phyloP scores from a whole-genome alignment of 1,139 yeast genomes.

The Geotrichum europaeum region DNA sequence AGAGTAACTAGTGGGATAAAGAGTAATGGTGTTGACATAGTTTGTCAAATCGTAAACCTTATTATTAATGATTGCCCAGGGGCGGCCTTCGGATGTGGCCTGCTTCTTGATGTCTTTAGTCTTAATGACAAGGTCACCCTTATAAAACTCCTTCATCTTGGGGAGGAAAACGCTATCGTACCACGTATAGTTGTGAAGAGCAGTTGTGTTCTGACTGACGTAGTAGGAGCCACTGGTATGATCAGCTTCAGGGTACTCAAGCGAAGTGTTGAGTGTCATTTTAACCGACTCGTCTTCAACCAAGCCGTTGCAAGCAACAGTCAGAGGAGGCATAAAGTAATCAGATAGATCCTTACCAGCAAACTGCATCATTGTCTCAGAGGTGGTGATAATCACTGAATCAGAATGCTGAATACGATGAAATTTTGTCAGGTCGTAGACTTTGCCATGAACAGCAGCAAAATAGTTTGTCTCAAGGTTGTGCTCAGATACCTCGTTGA shows the following conservation, averaged over 20 bases:
- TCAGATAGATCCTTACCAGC: conserved; percentile 37
- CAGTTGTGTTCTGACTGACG: conserved; percentile 27
- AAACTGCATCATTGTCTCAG: conserved; percentile 33
- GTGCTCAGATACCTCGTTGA: conserved; percentile 33
- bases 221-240: conserved; percentile 33
- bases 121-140: conserved; percentile 38
- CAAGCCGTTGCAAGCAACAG: conserved; percentile 37
- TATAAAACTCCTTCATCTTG: conserved; percentile 32
- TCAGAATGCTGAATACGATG: conserved; percentile 38
- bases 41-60: conserved; percentile 37
- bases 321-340: conserved; percentile 40
- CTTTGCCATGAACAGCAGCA: conserved; percentile 38
- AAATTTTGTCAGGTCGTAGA: conserved; percentile 38
- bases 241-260: conserved; percentile 28
- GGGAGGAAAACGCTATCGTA: conserved; percentile 35
- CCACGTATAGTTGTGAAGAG: conserved; percentile 36
- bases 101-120: conserved; percentile 24
- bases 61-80: conserved; percentile 33
- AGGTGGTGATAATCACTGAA: conserved; percentile 29
- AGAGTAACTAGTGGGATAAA: conserved; percentile 21
- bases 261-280: conserved; percentile 31
- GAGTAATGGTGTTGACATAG: conserved; percentile 32
- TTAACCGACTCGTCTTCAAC: conserved; percentile 32
- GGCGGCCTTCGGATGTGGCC: conserved; percentile 23
- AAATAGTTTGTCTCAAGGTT: conserved; percentile 36